These are phyloP conservation scores for Knoxia roxburghii DNA, from an alignment of 257 asterid genomes.

Conservation along the genomic window DNA sequence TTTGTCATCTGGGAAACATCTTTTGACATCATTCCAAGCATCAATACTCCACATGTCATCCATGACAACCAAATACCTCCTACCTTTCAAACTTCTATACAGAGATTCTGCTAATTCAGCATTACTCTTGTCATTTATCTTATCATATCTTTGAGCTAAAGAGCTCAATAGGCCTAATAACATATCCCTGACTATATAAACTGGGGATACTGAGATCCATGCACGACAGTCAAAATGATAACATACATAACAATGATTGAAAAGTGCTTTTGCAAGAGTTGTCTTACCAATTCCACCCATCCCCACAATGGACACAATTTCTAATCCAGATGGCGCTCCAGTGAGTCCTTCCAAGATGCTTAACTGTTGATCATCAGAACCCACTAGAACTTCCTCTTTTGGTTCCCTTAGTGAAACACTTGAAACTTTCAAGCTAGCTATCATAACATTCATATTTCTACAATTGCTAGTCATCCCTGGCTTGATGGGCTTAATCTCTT, in stretches of 20 bases:
- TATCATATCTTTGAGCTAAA: neutral
- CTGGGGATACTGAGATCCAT: conserved; percentile 7
- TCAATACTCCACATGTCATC: conserved; percentile 8
- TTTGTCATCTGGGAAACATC: neutral
- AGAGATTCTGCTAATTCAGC: neutral
- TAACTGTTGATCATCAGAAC: neutral
- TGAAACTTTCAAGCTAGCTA: no score
- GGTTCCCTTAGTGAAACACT: no score
- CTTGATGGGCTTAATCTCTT: no score
- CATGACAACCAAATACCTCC: conserved; percentile 2
- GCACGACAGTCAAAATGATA: conserved; percentile 10
- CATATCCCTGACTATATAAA: no score
- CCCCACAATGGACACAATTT: neutral
- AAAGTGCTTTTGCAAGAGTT: neutral
- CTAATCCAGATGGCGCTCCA: neutral
- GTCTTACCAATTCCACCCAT: conserved; percentile 13
- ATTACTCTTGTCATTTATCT: neutral
- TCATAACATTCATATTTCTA: no score
- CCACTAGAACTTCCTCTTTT: neutral
- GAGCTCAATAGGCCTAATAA: neutral
- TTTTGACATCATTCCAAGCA: neutral
- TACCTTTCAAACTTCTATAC: neutral
- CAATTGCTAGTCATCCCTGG: no score
- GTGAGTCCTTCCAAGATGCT: neutral
- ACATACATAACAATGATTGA: neutral